Base-by-base conservation (phyloP, 2,329 filamentous ascomycete genomes). In the Hirsutella thompsonii region DNA sequence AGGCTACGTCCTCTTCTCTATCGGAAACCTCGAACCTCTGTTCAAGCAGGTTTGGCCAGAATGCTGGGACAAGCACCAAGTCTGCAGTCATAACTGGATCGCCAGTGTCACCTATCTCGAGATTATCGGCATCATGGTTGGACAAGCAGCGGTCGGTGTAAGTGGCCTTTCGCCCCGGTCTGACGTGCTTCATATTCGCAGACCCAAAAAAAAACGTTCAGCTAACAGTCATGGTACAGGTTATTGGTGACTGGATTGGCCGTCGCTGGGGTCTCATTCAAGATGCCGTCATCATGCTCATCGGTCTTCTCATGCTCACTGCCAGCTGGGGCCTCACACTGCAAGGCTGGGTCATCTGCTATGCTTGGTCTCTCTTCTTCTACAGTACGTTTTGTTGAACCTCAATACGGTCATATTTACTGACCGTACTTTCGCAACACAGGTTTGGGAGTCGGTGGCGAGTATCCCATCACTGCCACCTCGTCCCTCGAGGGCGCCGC, bases 271-370 rank as follows among this genome's bases (percentile, higher is more conserved):
- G 90, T 73, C 73, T 96, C 19, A 94, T 96, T 52, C 90, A 96
- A 64, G 90, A 96, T 63, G 90, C 90, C 35, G 48, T 62, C 46
- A 89, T 96, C 70, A 96, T 96, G 90, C 86, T 95, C 51, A 54
- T 94, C 52, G 90, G 90, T 68, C 72, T 96, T 18, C 55, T 94
- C 53, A 92, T 95, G 83, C 74, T 96, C 43, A 93, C 85, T 38
- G 85, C 86, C 45, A 83, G 83, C 20, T 96, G 90, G 90, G 90
- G 89, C 46, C 64, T 83, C 26, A 86, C 76, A 29, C 72, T 93
- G 39, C 81, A 96, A 55, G 89, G 89, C 52, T 96, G 90, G 90
- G 84, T 96, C 43, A 94, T 95, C 56, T 94, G 88, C 72, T 96
- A 96, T 60, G 84, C 83, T 46, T 94, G 85, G 83, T 86, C 86